phyloP scores from a whole-genome alignment of 176 grass and related monocot genomes.

The Calamus simplicifolius region DNA sequence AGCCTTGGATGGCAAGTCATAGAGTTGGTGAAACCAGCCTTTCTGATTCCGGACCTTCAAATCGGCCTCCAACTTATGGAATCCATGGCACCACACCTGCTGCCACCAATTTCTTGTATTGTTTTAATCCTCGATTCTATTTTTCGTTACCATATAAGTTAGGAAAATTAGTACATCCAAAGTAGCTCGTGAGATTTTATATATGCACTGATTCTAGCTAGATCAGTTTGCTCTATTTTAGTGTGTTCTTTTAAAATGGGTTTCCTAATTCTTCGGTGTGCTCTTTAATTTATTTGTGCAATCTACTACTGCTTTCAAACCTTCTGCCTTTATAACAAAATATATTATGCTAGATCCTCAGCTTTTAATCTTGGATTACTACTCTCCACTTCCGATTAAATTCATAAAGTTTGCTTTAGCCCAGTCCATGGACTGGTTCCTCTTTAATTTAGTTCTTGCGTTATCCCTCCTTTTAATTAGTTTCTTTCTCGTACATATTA shows the following conservation, averaged over 20 bases:
- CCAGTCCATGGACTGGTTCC: neutral
- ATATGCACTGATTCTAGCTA: too few species aligned
- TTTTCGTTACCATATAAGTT: too few species aligned
- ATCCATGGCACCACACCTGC: constrained; percentile 1
- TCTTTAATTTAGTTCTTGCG: too few species aligned
- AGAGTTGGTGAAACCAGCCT: constrained; percentile 8
- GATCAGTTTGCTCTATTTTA: neutral
- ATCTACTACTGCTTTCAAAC: constrained; percentile 5
- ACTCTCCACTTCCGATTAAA: constrained; percentile 8
- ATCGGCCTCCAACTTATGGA: neutral
- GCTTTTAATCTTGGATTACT: constrained; percentile 8
- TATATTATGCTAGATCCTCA: neutral
- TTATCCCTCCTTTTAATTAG: neutral
- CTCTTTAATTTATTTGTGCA: constrained; percentile 15
- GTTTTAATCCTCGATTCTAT: neutral
- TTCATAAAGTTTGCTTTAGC: constrained; percentile 7
- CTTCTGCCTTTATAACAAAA: neutral
- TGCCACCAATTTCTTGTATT: constrained; percentile 15
- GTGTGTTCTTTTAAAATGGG: too few species aligned
- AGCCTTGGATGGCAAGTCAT: neutral
- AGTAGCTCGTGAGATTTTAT: too few species aligned
- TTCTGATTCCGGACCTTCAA: constrained; percentile 2
- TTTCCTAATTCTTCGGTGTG: constrained; percentile 13
- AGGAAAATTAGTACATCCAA: too few species aligned
- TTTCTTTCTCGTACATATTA: neutral